These are phyloP conservation scores for Lecanicillium sp. DNA, from an alignment of 2,329 filamentous ascomycete genomes.

Conservation along the genomic window DNA sequence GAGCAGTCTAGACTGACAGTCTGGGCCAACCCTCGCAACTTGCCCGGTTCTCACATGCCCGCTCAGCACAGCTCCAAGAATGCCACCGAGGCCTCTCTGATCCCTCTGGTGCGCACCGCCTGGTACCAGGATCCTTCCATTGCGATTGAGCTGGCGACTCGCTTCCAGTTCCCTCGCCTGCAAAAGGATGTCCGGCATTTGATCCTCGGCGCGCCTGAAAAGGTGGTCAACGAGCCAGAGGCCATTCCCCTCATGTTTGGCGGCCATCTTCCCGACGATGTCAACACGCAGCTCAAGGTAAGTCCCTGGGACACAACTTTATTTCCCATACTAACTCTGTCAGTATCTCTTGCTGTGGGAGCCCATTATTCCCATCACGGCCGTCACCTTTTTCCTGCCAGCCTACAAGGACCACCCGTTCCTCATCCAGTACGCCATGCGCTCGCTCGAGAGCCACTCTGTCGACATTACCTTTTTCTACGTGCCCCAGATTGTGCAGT, in stretches of 20 bases:
- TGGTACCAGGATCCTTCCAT: constrained; percentile 82
- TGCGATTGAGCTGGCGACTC: constrained; percentile 73
- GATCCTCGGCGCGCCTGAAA: constrained; percentile 75
- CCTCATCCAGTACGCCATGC: constrained; percentile 93
- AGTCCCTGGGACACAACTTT: too few species aligned
- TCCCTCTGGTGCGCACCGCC: constrained; percentile 66
- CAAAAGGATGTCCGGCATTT: constrained; percentile 70
- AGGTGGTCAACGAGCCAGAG: constrained; percentile 72
- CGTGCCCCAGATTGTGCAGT: constrained; percentile 95
- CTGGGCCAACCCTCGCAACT: constrained; percentile 78
- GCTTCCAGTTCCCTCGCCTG: constrained; percentile 71
- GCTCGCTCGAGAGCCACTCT: constrained; percentile 84
- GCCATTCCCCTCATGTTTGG: constrained; percentile 78
- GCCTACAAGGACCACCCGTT: constrained; percentile 87
- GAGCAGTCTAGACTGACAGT: constrained; percentile 79
- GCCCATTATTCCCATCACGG: constrained; percentile 84
- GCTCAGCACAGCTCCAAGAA: constrained; percentile 32
- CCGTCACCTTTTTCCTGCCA: constrained; percentile 87
- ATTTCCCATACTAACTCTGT: too few species aligned
- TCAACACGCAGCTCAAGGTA: constrained; percentile 68
- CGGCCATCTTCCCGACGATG: constrained; percentile 65
- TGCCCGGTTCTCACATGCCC: constrained; percentile 34
- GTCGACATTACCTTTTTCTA: constrained; percentile 99
- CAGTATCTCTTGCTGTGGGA: constrained; percentile 87
- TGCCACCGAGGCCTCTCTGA: constrained; percentile 37